phyloP scores from a whole-genome alignment of 306 rosid genomes.

The Lathyrus tuberosus region DNA sequence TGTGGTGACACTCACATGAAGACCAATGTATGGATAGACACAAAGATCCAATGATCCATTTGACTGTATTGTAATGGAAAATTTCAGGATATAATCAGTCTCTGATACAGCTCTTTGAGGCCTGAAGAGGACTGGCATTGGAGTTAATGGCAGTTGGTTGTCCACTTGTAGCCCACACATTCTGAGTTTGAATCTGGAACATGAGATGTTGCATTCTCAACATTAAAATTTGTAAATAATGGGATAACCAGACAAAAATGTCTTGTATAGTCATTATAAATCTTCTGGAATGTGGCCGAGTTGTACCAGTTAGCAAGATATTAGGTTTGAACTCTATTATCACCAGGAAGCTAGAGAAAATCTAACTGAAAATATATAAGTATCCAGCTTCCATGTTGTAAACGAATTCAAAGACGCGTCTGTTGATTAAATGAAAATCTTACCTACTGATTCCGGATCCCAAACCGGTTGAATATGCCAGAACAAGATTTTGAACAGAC shows the following conservation, averaged over 20 bases:
- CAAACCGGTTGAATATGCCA: conserved; percentile 86
- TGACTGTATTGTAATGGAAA: conserved; percentile 83
- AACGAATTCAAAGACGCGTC: conserved; percentile 25
- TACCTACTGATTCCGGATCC: conserved; percentile 94
- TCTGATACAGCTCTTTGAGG: conserved; percentile 79
- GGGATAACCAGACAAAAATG: conserved; percentile 22
- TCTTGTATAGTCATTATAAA: conserved; percentile 24
- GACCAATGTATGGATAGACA: conserved; percentile 91
- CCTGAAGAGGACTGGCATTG: conserved; percentile 95
- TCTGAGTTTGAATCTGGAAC: conserved; percentile 81
- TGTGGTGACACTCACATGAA: conserved; percentile 62
- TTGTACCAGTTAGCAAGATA: conserved; percentile 25
- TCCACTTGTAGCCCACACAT: conserved; percentile 89
- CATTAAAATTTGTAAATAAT: conserved; percentile 28
- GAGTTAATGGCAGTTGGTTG: conserved; percentile 94
- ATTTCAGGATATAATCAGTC: conserved; percentile 81
- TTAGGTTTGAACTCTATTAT: conserved; percentile 15
- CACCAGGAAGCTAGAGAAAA: conserved; percentile 29
- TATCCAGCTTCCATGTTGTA: conserved; percentile 18
- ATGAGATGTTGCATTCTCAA: conserved; percentile 35
- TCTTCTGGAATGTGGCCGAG: conserved; percentile 25
- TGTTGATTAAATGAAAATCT: conserved; percentile 36
- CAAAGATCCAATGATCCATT: conserved; percentile 88
- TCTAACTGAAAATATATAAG: conserved; percentile 24
- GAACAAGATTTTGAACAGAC: conserved; percentile 80